phyloP scores from a whole-genome alignment of 176 grass and related monocot genomes.

The Carex scoparia region DNA sequence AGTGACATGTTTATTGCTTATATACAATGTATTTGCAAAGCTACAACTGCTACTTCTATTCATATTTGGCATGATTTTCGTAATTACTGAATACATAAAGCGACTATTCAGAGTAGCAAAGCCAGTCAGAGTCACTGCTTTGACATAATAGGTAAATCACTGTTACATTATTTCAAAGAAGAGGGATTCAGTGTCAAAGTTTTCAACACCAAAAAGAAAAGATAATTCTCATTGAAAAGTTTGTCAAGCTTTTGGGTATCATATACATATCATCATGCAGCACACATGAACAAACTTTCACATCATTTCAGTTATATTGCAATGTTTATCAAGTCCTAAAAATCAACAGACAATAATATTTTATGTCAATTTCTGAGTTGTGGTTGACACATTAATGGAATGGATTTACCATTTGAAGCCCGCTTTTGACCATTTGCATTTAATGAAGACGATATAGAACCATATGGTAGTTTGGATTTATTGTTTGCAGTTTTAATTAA shows the following conservation, averaged over 20 bases:
- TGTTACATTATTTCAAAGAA: background rate
- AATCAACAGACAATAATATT: too few species aligned
- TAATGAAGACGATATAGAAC: background rate
- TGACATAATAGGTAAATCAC: constrained; percentile 35
- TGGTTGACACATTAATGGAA: background rate
- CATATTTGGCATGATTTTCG: constrained; percentile 40
- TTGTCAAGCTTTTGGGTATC: background rate
- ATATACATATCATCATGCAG: background rate
- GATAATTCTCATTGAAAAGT: background rate
- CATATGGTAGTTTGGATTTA: background rate
- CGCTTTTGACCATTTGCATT: background rate
- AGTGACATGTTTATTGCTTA: constrained; percentile 19
- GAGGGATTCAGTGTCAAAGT: background rate
- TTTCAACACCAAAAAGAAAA: background rate
- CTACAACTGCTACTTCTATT: constrained; percentile 56
- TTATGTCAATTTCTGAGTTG: background rate
- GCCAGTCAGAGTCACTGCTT: constrained; percentile 37
- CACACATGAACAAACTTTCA: background rate
- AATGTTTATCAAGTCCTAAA: background rate
- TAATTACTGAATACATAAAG: constrained; percentile 40
- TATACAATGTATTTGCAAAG: constrained; percentile 40
- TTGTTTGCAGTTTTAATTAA: background rate
- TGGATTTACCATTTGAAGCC: background rate
- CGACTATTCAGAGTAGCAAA: constrained; percentile 38
- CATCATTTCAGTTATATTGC: background rate